These are phyloP conservation scores for Lactifluus rugatus DNA, from an alignment of 768 basidiomycete genomes.

Conservation along the genomic window DNA sequence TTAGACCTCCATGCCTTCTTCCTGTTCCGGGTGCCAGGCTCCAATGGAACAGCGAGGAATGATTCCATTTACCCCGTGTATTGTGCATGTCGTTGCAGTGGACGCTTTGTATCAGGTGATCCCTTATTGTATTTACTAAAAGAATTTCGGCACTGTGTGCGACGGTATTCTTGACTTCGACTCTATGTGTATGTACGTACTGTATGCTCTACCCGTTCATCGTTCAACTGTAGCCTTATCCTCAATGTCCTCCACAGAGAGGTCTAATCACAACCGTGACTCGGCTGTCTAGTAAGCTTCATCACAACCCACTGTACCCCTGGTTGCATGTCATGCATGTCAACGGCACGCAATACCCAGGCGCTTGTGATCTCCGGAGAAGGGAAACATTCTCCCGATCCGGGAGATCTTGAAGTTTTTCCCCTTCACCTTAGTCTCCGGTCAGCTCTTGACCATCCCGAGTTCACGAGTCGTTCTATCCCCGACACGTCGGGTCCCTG, in stretches of 20 bases:
- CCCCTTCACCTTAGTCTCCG: not conserved
- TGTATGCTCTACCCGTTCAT: not conserved
- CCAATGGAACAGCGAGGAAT: not conserved
- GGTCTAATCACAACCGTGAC: not conserved
- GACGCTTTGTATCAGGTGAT: conserved; percentile 3
- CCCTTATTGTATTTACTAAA: conserved; percentile 2
- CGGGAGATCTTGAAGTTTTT: not conserved
- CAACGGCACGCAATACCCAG: not conserved
- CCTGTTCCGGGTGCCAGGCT: not conserved
- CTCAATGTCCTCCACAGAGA: not conserved
- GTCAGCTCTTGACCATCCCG: not conserved
- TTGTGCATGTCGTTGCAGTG: not conserved
- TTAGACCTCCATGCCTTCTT: not conserved
- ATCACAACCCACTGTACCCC: no score
- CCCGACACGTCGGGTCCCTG: not conserved
- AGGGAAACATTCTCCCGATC: not conserved
- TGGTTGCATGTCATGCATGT: not conserved
- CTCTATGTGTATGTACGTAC: not conserved
- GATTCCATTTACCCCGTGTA: not conserved
- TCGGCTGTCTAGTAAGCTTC: no score
- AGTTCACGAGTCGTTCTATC: not conserved
- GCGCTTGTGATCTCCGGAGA: not conserved
- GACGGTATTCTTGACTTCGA: not conserved
- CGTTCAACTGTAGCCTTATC: not conserved
- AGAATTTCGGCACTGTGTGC: not conserved